A percentile compares a stretch with the other conserved stretches of the same genome.
Evolutionary conservation across 176 grass and related monocot species (phyloP).

Genomic region (Avena sativa): DNA sequence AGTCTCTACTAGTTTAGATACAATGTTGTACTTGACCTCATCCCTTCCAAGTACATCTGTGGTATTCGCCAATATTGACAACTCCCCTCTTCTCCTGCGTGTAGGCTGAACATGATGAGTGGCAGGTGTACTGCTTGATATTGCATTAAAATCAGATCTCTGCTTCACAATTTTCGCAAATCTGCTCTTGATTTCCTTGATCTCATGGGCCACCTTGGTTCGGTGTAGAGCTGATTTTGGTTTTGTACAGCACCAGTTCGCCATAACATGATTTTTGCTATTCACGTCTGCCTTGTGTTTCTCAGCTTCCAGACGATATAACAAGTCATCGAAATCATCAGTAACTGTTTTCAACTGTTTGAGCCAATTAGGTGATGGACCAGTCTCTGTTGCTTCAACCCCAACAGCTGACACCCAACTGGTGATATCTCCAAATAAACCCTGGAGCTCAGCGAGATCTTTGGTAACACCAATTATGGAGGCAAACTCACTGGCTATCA

Average conservation of each 20-base stretch:
- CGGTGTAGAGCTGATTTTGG: neutral
- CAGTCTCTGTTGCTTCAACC: accelerated
- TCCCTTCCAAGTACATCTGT: constrained; percentile 18
- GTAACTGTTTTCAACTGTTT: neutral
- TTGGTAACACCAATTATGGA: neutral
- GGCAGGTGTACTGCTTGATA: neutral
- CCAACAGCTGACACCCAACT: neutral
- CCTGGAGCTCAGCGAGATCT: neutral
- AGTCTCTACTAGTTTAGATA: neutral
- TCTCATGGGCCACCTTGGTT: neutral
- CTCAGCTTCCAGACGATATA: neutral
- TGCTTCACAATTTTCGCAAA: neutral
- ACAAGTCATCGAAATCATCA: constrained; percentile 2
- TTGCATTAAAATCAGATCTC: neutral
- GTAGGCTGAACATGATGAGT: neutral
- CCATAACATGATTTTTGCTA: neutral
- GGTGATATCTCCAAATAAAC: neutral
- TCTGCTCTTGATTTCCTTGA: neutral
- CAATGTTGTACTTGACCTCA: neutral
- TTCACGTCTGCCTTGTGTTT: neutral
- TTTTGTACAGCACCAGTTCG: neutral
- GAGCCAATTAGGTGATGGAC: neutral
- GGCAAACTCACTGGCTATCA: too few species aligned
- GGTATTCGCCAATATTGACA: too few species aligned
- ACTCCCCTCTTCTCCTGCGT: neutral